Evolutionary conservation across 768 basidiomycete genomes (phyloP).

Genomic region (Trametes cubensis): DNA sequence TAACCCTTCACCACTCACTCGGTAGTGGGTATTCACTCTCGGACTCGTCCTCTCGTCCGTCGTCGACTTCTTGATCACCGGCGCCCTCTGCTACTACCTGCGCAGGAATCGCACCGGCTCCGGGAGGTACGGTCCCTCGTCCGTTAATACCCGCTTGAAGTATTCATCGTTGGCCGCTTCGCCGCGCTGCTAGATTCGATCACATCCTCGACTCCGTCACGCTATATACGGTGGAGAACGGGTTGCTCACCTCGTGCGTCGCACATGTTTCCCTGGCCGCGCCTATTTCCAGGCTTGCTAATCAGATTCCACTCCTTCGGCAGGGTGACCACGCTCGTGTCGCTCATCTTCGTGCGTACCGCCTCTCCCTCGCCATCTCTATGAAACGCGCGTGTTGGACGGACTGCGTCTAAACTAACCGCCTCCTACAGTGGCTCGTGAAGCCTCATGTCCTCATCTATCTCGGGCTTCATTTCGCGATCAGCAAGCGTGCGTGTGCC

Average conservation of each 20-base stretch:
- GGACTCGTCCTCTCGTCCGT: conserved; percentile 31
- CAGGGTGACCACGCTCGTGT: conserved; percentile 28
- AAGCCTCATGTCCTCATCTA: conserved; percentile 33
- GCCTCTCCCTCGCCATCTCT: conserved; percentile 1
- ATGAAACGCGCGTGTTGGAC: conserved; percentile 6
- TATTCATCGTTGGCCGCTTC: neutral
- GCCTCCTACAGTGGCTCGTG: conserved; percentile 29
- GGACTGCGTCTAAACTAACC: neutral
- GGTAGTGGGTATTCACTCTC: conserved; percentile 34
- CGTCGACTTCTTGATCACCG: conserved; percentile 32
- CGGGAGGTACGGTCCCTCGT: conserved; percentile 25
- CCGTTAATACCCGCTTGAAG: conserved; percentile 3
- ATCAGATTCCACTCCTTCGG: neutral
- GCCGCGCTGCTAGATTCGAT: conserved; percentile 27
- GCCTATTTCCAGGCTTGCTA: neutral
- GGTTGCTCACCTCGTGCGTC: conserved; percentile 31
- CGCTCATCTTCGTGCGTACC: conserved; percentile 32
- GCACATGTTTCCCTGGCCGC: conserved; percentile 1
- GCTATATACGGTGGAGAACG: conserved; percentile 34
- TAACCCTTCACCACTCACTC: conserved; percentile 1
- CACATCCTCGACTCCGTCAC: conserved; percentile 32
- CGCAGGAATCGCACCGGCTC: conserved; percentile 30
- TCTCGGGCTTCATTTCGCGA: conserved; percentile 34
- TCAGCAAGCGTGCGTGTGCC: conserved; percentile 33
- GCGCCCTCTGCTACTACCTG: conserved; percentile 29